Percentiles rank a stretch among this genome's conserved stretches.
Evolutionary conservation across 2,329 filamentous ascomycete species (phyloP).

Genomic region (Cercospora sp.): DNA sequence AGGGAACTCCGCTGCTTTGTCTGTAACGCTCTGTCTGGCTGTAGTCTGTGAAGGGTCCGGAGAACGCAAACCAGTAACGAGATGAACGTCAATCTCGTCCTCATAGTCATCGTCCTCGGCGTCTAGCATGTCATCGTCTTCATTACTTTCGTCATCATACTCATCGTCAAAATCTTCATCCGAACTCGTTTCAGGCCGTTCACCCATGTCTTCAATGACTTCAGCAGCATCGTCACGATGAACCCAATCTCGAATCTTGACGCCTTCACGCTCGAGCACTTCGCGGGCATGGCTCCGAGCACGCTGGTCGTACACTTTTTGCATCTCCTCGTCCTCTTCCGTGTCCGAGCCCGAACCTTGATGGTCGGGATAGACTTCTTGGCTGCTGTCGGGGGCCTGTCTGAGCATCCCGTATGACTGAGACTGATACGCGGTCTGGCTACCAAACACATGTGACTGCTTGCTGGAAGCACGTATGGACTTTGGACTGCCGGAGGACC

Average conservation of each 20-base stretch:
- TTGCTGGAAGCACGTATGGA: not conserved
- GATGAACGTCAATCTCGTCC: constrained; percentile 2
- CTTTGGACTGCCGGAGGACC: not conserved
- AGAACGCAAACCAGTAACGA: not conserved
- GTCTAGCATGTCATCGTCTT: constrained; percentile 13
- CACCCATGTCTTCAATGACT: constrained; percentile 28
- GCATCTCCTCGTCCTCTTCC: constrained; percentile 28
- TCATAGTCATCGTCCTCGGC: constrained; percentile 3
- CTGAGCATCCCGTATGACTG: not conserved
- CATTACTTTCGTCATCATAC: constrained; percentile 14
- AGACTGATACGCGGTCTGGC: not conserved
- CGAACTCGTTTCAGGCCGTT: constrained; percentile 18
- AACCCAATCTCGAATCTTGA: constrained; percentile 19
- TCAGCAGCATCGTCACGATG: constrained; percentile 26
- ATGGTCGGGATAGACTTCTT: constrained; percentile 8
- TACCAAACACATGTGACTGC: not conserved
- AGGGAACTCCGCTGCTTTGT: not conserved
- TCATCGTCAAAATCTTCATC: constrained; percentile 16
- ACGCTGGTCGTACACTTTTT: constrained; percentile 17
- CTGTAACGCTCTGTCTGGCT: not conserved
- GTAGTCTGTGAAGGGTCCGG: not conserved
- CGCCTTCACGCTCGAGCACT: constrained; percentile 14
- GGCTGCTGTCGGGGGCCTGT: not conserved
- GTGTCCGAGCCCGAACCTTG: constrained; percentile 24
- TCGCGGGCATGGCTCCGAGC: constrained; percentile 12